Conservation (phyloP, 805 yeast genomes). For the Starmerella stigmatis region DNA sequence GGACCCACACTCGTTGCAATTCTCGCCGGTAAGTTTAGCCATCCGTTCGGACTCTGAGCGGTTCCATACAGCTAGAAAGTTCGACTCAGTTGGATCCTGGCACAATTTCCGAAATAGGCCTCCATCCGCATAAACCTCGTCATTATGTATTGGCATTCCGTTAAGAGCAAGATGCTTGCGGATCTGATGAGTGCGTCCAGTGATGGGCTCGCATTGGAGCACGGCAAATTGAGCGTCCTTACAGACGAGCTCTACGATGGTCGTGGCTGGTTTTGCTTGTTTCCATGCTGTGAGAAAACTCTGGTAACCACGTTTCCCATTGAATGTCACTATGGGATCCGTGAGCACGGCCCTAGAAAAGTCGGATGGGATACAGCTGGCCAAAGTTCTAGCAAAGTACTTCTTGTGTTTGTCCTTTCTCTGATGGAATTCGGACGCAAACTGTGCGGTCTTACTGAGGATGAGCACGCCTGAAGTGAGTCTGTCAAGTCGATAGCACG, state of each 20-base stretch:
- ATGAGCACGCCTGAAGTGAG: slow-evolving; percentile 27
- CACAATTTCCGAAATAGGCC: slow-evolving; percentile 11
- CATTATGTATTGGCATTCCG: slow-evolving; percentile 83
- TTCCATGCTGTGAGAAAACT: slow-evolving; percentile 8
- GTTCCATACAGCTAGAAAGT: slow-evolving; percentile 13
- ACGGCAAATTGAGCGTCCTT: slow-evolving; percentile 29
- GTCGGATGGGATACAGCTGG: slow-evolving; percentile 2
- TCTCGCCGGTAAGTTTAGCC: slow-evolving; percentile 18
- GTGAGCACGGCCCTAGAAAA: not conserved
- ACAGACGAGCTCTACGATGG: slow-evolving; percentile 9
- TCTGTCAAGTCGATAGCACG: slow-evolving; percentile 26
- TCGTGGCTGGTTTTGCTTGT: slow-evolving; percentile 18
- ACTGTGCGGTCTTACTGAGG: slow-evolving; percentile 17
- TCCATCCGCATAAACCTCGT: slow-evolving; percentile 58
- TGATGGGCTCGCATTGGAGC: slow-evolving; percentile 69
- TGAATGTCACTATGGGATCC: slow-evolving; percentile 21
- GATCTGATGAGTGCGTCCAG: slow-evolving; percentile 93
- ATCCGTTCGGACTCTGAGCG: slow-evolving; percentile 9
- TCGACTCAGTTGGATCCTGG: slow-evolving; percentile 12
- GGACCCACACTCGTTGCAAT: slow-evolving; percentile 23
- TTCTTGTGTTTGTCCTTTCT: slow-evolving; percentile 6
- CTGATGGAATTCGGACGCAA: slow-evolving; percentile 10
- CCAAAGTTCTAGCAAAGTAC: slow-evolving; percentile 18
- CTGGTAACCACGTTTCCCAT: slow-evolving; percentile 23
- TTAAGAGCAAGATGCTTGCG: slow-evolving; percentile 78